Percentiles rank a stretch among this genome's conserved stretches.
These are phyloP conservation scores for Nepenthes mirabilis DNA, from an alignment of 148 eudicot genomes.

Conservation along the genomic window DNA sequence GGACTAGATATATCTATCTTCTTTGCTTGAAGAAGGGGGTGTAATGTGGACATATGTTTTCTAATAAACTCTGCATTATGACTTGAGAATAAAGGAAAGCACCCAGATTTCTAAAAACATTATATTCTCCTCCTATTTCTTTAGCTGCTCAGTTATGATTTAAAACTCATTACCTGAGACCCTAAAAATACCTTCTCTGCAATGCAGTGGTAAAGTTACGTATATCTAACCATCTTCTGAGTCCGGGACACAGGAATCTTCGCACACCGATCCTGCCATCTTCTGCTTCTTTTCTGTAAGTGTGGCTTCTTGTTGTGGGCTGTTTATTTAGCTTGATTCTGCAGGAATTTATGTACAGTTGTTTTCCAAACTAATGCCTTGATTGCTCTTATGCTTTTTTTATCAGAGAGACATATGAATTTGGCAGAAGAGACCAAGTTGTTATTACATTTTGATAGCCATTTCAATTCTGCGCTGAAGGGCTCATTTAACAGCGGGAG, in stretches of 20 bases:
- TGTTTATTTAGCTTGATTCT: slow-evolving; percentile 5
- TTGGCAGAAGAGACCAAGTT: slow-evolving; percentile 21
- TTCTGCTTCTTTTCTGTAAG: neutral
- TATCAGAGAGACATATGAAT: slow-evolving; percentile 44
- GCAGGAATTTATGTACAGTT: slow-evolving; percentile 4
- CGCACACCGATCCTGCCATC: no score
- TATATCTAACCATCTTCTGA: no score
- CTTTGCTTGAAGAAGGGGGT: neutral
- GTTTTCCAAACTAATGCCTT: slow-evolving; percentile 8
- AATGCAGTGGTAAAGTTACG: no score
- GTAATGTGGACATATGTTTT: slow-evolving; percentile 1
- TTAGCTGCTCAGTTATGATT: neutral
- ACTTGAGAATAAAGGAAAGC: slow-evolving; percentile 25
- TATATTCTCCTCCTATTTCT: slow-evolving; percentile 1
- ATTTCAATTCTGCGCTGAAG: slow-evolving; percentile 23
- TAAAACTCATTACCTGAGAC: no score
- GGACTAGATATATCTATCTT: neutral
- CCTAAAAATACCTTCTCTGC: no score
- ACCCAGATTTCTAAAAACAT: neutral
- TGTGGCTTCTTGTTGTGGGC: neutral
- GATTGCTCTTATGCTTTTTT: slow-evolving; percentile 9
- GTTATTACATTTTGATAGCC: slow-evolving; percentile 12
- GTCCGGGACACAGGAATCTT: no score
- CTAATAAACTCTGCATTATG: neutral
- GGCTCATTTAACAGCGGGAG: slow-evolving; percentile 8